phyloP scores from a whole-genome alignment of 768 basidiomycete genomes.

The Serendipita sp. region DNA sequence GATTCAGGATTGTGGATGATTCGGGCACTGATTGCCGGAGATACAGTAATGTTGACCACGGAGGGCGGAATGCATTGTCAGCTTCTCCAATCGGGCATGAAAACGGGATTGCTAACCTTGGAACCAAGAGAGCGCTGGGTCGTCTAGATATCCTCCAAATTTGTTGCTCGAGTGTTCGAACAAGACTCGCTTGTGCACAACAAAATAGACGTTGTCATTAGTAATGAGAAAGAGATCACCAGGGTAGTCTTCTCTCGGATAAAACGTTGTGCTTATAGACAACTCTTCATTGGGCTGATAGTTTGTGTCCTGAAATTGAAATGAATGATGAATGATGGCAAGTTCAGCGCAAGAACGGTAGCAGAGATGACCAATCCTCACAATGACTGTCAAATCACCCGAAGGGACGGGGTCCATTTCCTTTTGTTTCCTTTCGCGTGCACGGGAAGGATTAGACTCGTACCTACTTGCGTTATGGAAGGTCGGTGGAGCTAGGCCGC shows the following conservation, averaged over 20 bases:
- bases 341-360: no score
- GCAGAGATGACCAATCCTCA: no score
- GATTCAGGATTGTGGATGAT: slow-evolving; percentile 38
- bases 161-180: slow-evolving; percentile 43
- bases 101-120: not conserved
- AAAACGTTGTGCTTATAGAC: not conserved
- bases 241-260: not conserved
- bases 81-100: not conserved
- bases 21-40: slow-evolving; percentile 3
- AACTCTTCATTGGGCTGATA: not conserved
- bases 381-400: no score
- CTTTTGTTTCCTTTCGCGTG: no score
- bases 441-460: no score
- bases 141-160: slow-evolving; percentile 39
- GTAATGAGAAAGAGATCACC: slow-evolving; percentile 47
- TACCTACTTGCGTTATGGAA: no score
- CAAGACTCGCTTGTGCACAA: slow-evolving; percentile 47
- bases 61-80: not conserved
- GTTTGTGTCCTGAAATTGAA: no score
- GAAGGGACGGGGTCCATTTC: no score
- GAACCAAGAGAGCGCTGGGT: slow-evolving; percentile 14
- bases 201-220: slow-evolving; percentile 70
- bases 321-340: no score
- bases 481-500: no score
- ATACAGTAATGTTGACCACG: not conserved